Conservation (phyloP, 2,329 filamentous ascomycete species). For the Lecanicillium sp. region DNA sequence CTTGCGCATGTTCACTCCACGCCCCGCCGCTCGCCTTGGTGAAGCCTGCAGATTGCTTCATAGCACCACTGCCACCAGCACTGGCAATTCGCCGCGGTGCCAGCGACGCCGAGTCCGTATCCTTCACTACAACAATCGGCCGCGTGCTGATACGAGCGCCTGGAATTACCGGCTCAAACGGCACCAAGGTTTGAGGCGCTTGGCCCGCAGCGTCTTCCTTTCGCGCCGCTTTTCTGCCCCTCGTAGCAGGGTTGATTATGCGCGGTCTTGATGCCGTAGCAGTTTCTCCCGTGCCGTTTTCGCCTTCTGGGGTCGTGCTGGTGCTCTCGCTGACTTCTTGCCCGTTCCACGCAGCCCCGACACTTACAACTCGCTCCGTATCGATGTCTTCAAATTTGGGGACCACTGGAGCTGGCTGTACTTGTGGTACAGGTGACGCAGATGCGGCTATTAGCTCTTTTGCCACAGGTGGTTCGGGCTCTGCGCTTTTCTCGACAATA, state of each 20-base stretch:
- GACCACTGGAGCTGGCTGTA: too few relatives aligned
- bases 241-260: slow-evolving; percentile 39
- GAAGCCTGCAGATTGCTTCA: slow-evolving; percentile 31
- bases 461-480: too few relatives aligned
- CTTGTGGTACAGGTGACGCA: too few relatives aligned
- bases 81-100: background rate
- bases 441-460: too few relatives aligned
- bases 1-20: slow-evolving; percentile 62
- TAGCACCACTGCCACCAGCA: background rate
- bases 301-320: too few relatives aligned
- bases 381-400: too few relatives aligned
- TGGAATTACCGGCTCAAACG: slow-evolving; percentile 19
- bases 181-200: slow-evolving; percentile 33
- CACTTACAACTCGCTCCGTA: too few relatives aligned
- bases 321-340: too few relatives aligned
- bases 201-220: slow-evolving; percentile 42
- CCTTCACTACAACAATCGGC: too few relatives aligned
- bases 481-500: too few relatives aligned
- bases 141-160: background rate
- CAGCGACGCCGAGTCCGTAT: background rate
- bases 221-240: slow-evolving; percentile 44
- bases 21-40: slow-evolving; percentile 48
- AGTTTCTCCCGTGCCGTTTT: too few relatives aligned
- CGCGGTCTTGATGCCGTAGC: slow-evolving; percentile 8
- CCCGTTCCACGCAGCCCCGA: too few relatives aligned